Percentiles rank a stretch among this genome's conserved stretches.
phyloP scores from a whole-genome alignment of 1,139 yeast genomes.

The Kodamaea arcana region DNA sequence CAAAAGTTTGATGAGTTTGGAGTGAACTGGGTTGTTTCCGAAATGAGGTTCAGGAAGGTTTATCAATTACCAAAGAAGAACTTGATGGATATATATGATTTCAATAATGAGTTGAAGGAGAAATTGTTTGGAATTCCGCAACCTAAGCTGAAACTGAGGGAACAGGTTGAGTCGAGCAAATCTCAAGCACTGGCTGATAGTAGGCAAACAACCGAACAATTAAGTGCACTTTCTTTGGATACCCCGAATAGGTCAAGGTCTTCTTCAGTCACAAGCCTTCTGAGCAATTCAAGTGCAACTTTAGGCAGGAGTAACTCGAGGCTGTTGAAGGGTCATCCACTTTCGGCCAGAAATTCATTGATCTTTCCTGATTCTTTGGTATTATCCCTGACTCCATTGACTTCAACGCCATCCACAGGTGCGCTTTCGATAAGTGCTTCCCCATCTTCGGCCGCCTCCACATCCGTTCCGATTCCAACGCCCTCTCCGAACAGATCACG shows the following conservation, averaged over 20 bases:
- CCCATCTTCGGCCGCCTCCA: too few relatives aligned
- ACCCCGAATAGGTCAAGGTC: constrained; percentile 20
- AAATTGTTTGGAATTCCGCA: constrained; percentile 6
- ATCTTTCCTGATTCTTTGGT: constrained; percentile 11
- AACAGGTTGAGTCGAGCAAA: too few relatives aligned
- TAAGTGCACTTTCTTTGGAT: constrained; percentile 10
- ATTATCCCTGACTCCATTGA: too few relatives aligned
- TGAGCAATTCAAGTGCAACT: constrained; percentile 12
- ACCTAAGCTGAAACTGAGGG: constrained; percentile 2
- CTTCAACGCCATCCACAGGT: too few relatives aligned
- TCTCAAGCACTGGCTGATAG: constrained; percentile 1
- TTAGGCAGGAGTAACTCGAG: constrained; percentile 15
- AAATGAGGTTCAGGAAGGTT: constrained; percentile 33
- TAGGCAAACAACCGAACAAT: neutral
- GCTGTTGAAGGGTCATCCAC: too few relatives aligned
- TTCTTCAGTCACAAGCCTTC: constrained; percentile 16
- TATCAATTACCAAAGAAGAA: constrained; percentile 29
- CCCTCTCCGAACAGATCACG: constrained; percentile 15
- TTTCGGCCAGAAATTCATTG: constrained; percentile 18
- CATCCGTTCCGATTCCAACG: constrained; percentile 3
- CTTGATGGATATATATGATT: constrained; percentile 18
- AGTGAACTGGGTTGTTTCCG: constrained; percentile 32
- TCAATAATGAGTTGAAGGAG: constrained; percentile 8
- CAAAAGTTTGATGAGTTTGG: constrained; percentile 33
- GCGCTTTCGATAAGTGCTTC: too few relatives aligned